Conservation (phyloP, 2,329 filamentous ascomycete species). For the Monosporascus sp. region DNA sequence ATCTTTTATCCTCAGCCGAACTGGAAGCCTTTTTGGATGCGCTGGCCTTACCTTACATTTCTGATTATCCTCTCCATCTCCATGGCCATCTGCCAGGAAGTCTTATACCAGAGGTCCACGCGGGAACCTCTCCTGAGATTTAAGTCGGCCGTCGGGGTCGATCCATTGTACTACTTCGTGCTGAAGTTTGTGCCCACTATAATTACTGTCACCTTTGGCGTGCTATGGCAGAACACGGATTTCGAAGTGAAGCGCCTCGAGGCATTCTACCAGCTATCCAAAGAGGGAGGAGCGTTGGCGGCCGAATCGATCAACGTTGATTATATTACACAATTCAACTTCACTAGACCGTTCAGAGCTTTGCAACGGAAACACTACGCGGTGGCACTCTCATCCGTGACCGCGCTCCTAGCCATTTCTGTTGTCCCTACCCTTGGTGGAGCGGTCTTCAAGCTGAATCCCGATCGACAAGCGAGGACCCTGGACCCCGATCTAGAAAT, state of each 20-base stretch:
- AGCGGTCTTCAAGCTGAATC: slow-evolving; percentile 53
- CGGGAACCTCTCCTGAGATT: slow-evolving; percentile 45
- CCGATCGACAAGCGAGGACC: slow-evolving; percentile 41
- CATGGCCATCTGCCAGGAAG: slow-evolving; percentile 49
- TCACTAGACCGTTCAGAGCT: slow-evolving; percentile 59
- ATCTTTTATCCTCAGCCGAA: slow-evolving; percentile 59
- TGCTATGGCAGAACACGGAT: slow-evolving; percentile 62
- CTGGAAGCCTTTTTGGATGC: slow-evolving; percentile 63
- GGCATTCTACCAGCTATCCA: slow-evolving; percentile 61
- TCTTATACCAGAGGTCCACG: slow-evolving; percentile 46
- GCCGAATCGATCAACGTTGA: slow-evolving; percentile 67
- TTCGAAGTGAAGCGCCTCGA: slow-evolving; percentile 63
- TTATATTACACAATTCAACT: slow-evolving; percentile 64
- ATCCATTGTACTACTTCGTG: slow-evolving; percentile 49
- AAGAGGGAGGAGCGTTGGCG: slow-evolving; percentile 53
- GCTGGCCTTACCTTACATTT: slow-evolving; percentile 52
- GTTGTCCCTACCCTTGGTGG: slow-evolving; percentile 65
- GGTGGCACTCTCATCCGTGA: slow-evolving; percentile 60
- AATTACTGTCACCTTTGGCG: slow-evolving; percentile 55
- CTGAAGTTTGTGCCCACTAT: slow-evolving; percentile 61
- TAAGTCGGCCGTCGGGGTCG: slow-evolving; percentile 42
- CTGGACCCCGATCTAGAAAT: slow-evolving; percentile 40
- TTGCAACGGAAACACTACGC: slow-evolving; percentile 60
- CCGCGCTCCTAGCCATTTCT: slow-evolving; percentile 60
- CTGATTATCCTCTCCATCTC: slow-evolving; percentile 49